Base-by-base conservation (phyloP, 2,329 filamentous ascomycete genomes). In the Colletotrichum musicola region DNA sequence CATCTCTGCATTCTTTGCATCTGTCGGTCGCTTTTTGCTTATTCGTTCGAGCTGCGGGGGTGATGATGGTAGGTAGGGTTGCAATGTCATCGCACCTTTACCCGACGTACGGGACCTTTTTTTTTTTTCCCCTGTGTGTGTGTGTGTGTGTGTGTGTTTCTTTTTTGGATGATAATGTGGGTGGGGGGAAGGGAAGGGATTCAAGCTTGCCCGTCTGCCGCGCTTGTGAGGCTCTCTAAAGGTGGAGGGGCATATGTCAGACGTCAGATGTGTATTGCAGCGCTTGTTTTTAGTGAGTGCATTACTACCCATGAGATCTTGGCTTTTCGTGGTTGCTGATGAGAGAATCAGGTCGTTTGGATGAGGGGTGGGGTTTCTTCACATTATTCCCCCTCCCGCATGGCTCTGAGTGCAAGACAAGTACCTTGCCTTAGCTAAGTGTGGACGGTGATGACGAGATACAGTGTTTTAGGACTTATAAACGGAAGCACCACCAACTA, bases 41-140 rank as follows among this genome's bases (percentile, higher is more conserved):
- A 12, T 12, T 49, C 46, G 46, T n/a, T 49, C 44, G 44, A 18
- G 14, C 6, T 25, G 22, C 3, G 22, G 22, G 22, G 22, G 18
- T 7, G 14, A 16, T 22, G 51, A 38, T 25, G 20, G 30, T 7
- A 44, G 16, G 27, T 13, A 35, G 22, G 35, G 16, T 42, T 18
- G 20, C 49, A 30, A 30, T 51, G 20, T 25, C 49, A 27, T 14
- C 49, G 18, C 18, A n/a, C 18, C 16, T 18, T 16, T 35, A 35
- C 30, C 30, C 14, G 9, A 54, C 20, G 53, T 56, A 54, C 20
- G 64, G 64, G 54, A 53, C 53, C 13, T 68, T 64, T n/a, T 27
- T 35, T 44, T 10, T 10, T 3, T 10, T 22, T 7, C 38, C n/a
- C n/a, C n/a, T n/a, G n/a, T n/a, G n/a, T n/a, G n/a, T n/a, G n/a